These are phyloP conservation scores for Ophioceras dolichostomum DNA, from an alignment of 2,329 filamentous ascomycete species.

Conservation along the genomic window DNA sequence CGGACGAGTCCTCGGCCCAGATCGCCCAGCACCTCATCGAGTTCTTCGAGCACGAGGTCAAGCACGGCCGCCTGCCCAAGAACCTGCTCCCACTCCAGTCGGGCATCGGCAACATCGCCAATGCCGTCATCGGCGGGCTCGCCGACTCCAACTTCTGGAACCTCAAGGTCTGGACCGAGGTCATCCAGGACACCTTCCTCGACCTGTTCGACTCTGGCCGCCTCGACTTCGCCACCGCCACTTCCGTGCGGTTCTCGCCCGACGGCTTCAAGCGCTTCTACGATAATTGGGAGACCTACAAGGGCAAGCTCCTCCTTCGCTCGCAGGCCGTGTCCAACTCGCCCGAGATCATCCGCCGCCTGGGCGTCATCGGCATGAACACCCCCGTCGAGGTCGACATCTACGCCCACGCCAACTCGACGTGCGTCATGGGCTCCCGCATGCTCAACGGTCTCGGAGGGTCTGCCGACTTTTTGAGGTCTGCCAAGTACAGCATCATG, in stretches of 20 bases:
- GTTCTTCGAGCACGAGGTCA: slow-evolving; percentile 72
- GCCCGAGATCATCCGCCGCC: slow-evolving; percentile 77
- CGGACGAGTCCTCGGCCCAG: slow-evolving; percentile 57
- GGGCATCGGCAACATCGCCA: slow-evolving; percentile 87
- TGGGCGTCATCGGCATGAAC: slow-evolving; percentile 91
- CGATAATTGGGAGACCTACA: slow-evolving; percentile 68
- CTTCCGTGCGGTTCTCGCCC: slow-evolving; percentile 80
- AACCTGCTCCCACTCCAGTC: slow-evolving; percentile 52
- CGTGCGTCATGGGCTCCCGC: slow-evolving; percentile 76
- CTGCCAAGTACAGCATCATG: slow-evolving; percentile 75
- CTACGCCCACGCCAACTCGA: slow-evolving; percentile 86
- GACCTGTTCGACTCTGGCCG: slow-evolving; percentile 84
- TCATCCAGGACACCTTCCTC: slow-evolving; percentile 85
- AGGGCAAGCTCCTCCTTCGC: slow-evolving; percentile 71
- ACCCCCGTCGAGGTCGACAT: slow-evolving; percentile 91
- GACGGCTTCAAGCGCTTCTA: slow-evolving; percentile 90
- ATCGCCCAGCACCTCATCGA: slow-evolving; percentile 77
- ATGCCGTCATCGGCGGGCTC: slow-evolving; percentile 78
- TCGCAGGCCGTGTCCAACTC: slow-evolving; percentile 84
- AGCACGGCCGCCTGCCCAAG: slow-evolving; percentile 60
- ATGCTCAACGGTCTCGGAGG: slow-evolving; percentile 82
- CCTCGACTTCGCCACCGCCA: slow-evolving; percentile 82
- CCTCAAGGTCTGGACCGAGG: slow-evolving; percentile 87
- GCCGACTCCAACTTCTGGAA: slow-evolving; percentile 73
- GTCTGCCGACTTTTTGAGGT: slow-evolving; percentile 70